phyloP scores from a whole-genome alignment of 371 early-diverging fungal genomes.

The Mucor irregularis region DNA sequence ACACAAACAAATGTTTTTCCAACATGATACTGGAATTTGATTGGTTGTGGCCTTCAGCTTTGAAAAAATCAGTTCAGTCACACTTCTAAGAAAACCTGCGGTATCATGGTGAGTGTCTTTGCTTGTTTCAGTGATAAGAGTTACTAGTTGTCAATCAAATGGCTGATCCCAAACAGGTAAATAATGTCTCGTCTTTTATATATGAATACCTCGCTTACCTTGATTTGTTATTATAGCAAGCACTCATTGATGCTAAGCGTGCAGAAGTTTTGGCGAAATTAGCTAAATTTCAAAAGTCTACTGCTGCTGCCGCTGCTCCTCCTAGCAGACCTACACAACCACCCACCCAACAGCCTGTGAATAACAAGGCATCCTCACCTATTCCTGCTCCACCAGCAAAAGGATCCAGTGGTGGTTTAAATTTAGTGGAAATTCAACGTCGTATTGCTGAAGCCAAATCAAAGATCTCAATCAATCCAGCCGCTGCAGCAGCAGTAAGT shows the following conservation, averaged over 20 bases:
- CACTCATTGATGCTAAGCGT: conserved; percentile 37
- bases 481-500: not conserved
- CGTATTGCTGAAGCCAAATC: conserved; percentile 56
- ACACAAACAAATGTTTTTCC: no score
- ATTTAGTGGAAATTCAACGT: conserved; percentile 45
- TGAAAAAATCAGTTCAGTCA: no score
- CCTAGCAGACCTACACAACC: not conserved
- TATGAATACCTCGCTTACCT: not conserved
- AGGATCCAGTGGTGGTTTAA: conserved; percentile 11
- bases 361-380: not conserved
- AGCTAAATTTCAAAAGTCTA: conserved; percentile 34
- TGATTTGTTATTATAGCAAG: conserved; percentile 1
- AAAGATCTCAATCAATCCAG: conserved; percentile 17
- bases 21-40: no score
- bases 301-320: not conserved
- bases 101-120: no score
- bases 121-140: no score
- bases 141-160: no score
- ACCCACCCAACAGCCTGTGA: not conserved
- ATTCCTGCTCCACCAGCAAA: conserved; percentile 10
- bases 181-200: not conserved
- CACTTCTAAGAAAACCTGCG: no score
- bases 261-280: conserved; percentile 43
- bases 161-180: not conserved
- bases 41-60: no score